Evolutionary conservation across 1,284 basidiomycete species (phyloP).

Genomic region (Boletus smithii): DNA sequence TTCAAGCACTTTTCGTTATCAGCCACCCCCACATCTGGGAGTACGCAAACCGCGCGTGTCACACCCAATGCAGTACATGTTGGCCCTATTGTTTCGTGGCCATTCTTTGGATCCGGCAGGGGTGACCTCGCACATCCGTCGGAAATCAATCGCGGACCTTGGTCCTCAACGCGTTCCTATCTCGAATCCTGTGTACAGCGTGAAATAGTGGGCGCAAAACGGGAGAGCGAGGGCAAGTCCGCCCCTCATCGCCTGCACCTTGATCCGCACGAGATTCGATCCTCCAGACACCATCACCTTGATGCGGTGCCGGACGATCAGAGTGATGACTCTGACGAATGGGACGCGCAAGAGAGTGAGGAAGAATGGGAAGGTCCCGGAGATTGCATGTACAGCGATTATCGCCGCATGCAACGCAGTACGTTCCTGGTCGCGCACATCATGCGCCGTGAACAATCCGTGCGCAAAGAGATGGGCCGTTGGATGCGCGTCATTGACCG

Average conservation of each 20-base stretch:
- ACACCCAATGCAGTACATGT: constrained; percentile 38
- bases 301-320: constrained; percentile 63
- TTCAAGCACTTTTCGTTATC: constrained; percentile 22
- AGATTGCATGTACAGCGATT: constrained; percentile 73
- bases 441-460: constrained; percentile 54
- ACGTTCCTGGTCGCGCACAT: constrained; percentile 74
- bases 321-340: constrained; percentile 70
- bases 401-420: constrained; percentile 69
- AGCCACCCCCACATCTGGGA: constrained; percentile 9
- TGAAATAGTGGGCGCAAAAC: constrained; percentile 63
- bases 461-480: constrained; percentile 63
- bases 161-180: constrained; percentile 57
- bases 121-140: constrained; percentile 64
- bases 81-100: constrained; percentile 81
- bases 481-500: constrained; percentile 65
- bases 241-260: constrained; percentile 72
- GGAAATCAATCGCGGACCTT: constrained; percentile 74
- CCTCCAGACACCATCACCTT: constrained; percentile 65
- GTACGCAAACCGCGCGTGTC: constrained; percentile 9
- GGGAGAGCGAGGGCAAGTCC: constrained; percentile 70
- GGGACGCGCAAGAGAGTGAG: constrained; percentile 70
- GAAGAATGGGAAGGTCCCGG: constrained; percentile 73
- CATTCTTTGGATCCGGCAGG: constrained; percentile 78
- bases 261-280: constrained; percentile 68
- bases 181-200: constrained; percentile 60